These are phyloP conservation scores for Solanum corneliomulleri DNA, from an alignment of 257 asterid species.

Conservation along the genomic window DNA sequence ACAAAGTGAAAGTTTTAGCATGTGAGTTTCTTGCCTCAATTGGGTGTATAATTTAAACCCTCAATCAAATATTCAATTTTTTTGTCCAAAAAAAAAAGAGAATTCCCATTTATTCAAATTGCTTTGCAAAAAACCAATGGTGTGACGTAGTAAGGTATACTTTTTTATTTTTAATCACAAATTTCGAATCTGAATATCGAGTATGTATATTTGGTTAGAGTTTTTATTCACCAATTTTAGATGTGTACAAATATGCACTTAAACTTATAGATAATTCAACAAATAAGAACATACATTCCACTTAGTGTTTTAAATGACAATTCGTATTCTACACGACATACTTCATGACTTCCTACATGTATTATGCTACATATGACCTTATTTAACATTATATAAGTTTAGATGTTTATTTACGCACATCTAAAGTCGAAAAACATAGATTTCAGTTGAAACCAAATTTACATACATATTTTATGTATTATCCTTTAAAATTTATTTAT, in stretches of 20 bases:
- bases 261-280: too few relatives aligned
- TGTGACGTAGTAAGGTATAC: background rate
- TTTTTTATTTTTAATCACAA: background rate
- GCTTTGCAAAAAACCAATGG: background rate
- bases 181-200: fast-evolving
- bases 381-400: too few relatives aligned
- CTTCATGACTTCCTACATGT: too few relatives aligned
- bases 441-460: too few relatives aligned
- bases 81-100: background rate
- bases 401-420: background rate
- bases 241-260: too few relatives aligned
- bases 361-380: too few relatives aligned
- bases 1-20: background rate
- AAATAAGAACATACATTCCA: too few relatives aligned
- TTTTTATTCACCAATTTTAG: too few relatives aligned
- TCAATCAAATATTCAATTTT: background rate
- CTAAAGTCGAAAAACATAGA: background rate
- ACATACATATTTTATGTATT: too few relatives aligned
- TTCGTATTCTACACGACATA: too few relatives aligned
- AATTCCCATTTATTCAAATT: background rate
- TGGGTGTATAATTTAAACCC: background rate
- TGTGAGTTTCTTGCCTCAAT: background rate
- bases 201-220: background rate
- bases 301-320: too few relatives aligned
- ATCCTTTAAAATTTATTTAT: background rate